phyloP scores from a whole-genome alignment of 2,329 filamentous ascomycete species.

The Monosporascus sp. region DNA sequence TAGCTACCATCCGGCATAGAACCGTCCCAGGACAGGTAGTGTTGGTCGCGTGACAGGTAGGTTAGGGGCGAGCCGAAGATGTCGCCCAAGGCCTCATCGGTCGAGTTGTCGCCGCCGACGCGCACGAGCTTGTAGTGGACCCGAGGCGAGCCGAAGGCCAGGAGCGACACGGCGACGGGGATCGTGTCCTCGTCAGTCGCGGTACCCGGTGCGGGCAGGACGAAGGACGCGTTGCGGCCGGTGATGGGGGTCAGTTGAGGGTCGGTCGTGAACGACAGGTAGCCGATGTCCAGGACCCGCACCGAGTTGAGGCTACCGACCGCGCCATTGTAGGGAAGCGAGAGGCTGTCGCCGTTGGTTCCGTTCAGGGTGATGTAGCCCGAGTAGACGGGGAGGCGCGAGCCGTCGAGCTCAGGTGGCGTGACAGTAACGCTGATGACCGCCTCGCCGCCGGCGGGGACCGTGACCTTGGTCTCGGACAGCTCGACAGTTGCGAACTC shows the following conservation, averaged over 20 bases:
- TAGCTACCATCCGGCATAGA: conserved; percentile 40
- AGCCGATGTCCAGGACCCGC: conserved; percentile 30
- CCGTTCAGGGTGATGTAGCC: conserved; percentile 42
- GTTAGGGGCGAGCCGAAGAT: conserved; percentile 36
- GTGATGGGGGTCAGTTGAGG: conserved; percentile 17
- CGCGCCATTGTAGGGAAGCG: conserved; percentile 28
- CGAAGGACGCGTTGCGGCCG: conserved; percentile 19
- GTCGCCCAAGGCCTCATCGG: conserved; percentile 31
- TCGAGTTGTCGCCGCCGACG: conserved; percentile 26
- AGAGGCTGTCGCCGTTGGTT: conserved; percentile 32
- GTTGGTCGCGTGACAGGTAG: conserved; percentile 29
- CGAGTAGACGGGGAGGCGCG: conserved; percentile 42
- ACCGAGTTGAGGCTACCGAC: conserved; percentile 32
- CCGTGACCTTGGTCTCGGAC: conserved; percentile 26
- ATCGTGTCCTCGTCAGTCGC: conserved; percentile 22
- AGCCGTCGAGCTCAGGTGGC: conserved; percentile 33
- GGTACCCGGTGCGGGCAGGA: conserved; percentile 16
- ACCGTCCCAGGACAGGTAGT: conserved; percentile 38
- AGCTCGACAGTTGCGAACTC: conserved; percentile 39
- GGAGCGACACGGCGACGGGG: conserved; percentile 34
- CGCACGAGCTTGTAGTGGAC: conserved; percentile 42
- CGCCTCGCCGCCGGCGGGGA: conserved; percentile 24
- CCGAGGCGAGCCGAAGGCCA: conserved; percentile 41
- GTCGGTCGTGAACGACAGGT: conserved; percentile 32
- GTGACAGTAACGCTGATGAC: conserved; percentile 40